Evolutionary conservation across 208 protist genomes (phyloP).

Genomic region (Trypanosoma grayi): DNA sequence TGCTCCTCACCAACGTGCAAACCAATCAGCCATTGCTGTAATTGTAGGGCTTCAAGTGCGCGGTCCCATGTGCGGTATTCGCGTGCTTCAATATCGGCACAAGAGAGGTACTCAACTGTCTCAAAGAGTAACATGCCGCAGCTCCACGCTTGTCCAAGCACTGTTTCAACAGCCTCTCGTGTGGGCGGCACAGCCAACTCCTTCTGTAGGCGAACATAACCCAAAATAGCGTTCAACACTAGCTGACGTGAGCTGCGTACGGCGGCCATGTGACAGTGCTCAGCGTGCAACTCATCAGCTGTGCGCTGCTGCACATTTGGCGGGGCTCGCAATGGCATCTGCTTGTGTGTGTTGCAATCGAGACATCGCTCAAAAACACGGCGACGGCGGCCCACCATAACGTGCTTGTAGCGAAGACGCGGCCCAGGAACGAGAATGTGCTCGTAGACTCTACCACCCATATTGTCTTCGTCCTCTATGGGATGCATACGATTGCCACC

Average conservation of each 20-base stretch:
- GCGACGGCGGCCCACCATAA: constrained; percentile 37
- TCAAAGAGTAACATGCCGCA: constrained; percentile 90
- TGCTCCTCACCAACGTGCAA: constrained; percentile 91
- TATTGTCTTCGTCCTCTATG: constrained; percentile 1
- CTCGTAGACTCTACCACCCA: constrained; percentile 41
- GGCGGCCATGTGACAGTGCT: constrained; percentile 87
- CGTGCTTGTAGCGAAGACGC: constrained; percentile 69
- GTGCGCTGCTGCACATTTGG: constrained; percentile 65
- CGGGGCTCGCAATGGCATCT: constrained; percentile 75
- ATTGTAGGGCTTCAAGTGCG: constrained; percentile 67
- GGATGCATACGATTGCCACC: neutral
- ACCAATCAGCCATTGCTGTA: constrained; percentile 85
- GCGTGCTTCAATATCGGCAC: constrained; percentile 54
- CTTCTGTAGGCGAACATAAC: constrained; percentile 73
- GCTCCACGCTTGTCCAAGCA: constrained; percentile 87
- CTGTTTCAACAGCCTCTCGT: constrained; percentile 68
- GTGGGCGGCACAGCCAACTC: constrained; percentile 61
- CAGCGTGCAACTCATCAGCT: constrained; percentile 73
- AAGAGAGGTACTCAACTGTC: constrained; percentile 79
- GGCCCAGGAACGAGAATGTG: constrained; percentile 76
- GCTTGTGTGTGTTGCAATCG: constrained; percentile 85
- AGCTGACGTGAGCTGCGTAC: constrained; percentile 80
- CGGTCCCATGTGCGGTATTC: constrained; percentile 72
- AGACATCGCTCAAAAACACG: constrained; percentile 79
- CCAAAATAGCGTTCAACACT: constrained; percentile 76